Evolutionary conservation across 2,329 filamentous ascomycete species (phyloP), one percentile per base, ranked within the genome.

Genomic region (Pseudocercospora cruenta): DNA sequence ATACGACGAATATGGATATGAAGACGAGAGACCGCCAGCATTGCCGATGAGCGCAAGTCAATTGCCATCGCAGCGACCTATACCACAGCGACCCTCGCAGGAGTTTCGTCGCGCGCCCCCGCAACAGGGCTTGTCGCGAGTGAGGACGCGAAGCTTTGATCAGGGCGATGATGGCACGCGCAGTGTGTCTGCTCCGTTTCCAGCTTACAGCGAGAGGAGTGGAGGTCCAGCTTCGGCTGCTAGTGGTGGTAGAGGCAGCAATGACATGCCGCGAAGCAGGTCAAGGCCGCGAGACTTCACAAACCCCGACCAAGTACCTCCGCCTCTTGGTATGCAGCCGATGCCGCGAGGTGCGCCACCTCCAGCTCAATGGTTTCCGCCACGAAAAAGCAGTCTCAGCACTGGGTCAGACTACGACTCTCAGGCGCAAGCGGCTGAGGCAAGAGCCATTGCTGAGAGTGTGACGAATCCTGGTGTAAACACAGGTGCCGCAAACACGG

Each of bases 301-400:
- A 39, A 83, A 85, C 4, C 82, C 84, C 45, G 84, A 84, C 4
- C 72, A 76, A 53, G 78, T 84, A 65, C 83, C 83, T 21, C 80
- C 79, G 5, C 84, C 84, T 3, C 78, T 86, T 8, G 24, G 51
- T 31, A 55, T 31, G 51, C 51, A 55, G 24, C 24, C 51, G 26
- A 78, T 80, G 57, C 81, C 81, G 62, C 78, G 80, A 63, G 71
- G 77, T 14, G 70, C 68, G 31, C 71, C 77, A 10, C 70, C 80
- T 3, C 74, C 76, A 47, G 73, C 77, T 43, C 73, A 81, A 2
- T 81, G 80, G 57, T 88, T 86, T 65, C 87, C 88, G 9, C 84
- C 86, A 8, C 82, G 88, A 39, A 88, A 89, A 76, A 88, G 86
- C 75, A 90, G 88, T 72, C 80, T 89, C 71, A 82, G 82, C 63